A percentile compares a stretch with the other conserved stretches of the same genome.
phyloP scores from a whole-genome alignment of 768 basidiomycete genomes.

The Auricularia heimuer region DNA sequence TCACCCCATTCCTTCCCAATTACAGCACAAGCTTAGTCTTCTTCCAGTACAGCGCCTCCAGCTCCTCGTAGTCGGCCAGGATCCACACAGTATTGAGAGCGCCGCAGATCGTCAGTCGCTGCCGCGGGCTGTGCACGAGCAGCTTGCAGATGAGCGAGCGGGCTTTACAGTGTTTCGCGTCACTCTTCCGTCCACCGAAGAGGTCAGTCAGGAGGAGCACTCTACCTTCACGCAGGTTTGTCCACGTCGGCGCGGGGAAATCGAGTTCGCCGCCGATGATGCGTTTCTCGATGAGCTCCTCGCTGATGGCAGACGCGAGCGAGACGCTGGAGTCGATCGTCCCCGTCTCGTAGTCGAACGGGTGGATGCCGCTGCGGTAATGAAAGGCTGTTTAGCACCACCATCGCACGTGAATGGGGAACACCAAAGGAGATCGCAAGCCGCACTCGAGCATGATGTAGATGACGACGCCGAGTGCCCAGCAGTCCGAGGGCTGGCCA shows the following conservation, averaged over 20 bases:
- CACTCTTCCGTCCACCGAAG: slow-evolving; percentile 2
- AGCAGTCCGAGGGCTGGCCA: slow-evolving; percentile 84
- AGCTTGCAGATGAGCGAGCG: slow-evolving; percentile 48
- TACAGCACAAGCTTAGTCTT: background rate
- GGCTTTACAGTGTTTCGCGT: slow-evolving; percentile 31
- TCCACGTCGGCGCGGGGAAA: slow-evolving; percentile 49
- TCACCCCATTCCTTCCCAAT: too few relatives aligned
- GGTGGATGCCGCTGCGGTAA: slow-evolving; percentile 53
- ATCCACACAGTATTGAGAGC: slow-evolving; percentile 66
- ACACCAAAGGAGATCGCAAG: background rate
- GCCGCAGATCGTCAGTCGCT: slow-evolving; percentile 52
- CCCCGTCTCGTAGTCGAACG: slow-evolving; percentile 51
- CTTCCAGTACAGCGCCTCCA: slow-evolving; percentile 50
- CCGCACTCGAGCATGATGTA: slow-evolving; percentile 79
- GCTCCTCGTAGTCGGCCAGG: slow-evolving; percentile 43
- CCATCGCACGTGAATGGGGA: background rate
- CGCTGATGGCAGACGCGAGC: slow-evolving; percentile 36
- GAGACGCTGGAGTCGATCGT: slow-evolving; percentile 26
- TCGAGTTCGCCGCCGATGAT: slow-evolving; percentile 55
- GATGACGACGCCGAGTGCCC: slow-evolving; percentile 75
- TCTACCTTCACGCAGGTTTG: slow-evolving; percentile 46
- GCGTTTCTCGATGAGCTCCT: slow-evolving; percentile 54
- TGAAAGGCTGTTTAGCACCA: background rate
- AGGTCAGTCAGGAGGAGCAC: background rate
- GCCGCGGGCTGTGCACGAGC: slow-evolving; percentile 44